Conservation (phyloP, 139 green algal species). For the Volvox africanus region DNA sequence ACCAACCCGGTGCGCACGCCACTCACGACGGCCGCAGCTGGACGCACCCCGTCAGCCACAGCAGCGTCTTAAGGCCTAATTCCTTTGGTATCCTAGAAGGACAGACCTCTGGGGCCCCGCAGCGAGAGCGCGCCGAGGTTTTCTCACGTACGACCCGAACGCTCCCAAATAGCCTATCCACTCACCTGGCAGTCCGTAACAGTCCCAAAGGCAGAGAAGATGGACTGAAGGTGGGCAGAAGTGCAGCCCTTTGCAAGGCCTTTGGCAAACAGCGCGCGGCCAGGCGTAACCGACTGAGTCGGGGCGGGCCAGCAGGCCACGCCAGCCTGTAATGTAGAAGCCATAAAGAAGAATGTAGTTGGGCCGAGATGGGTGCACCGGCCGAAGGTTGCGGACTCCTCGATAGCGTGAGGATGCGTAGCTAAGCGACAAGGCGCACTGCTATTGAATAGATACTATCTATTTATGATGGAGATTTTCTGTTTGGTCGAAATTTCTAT, state of each 20-base stretch:
- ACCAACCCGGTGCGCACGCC: slow-evolving; percentile 25
- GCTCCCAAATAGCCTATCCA: neutral
- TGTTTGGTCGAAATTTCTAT: neutral
- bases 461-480: neutral
- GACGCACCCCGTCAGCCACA: neutral
- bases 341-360: slow-evolving; percentile 20
- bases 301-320: slow-evolving; percentile 26
- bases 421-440: neutral
- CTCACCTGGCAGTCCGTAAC: slow-evolving; percentile 44
- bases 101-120: neutral
- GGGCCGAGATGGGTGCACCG: slow-evolving; percentile 15
- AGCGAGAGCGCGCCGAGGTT: slow-evolving; percentile 10
- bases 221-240: slow-evolving; percentile 34
- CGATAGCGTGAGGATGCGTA: slow-evolving; percentile 27
- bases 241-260: slow-evolving; percentile 44
- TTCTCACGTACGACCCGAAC: slow-evolving; percentile 20
- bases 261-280: slow-evolving; percentile 28
- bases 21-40: slow-evolving; percentile 16
- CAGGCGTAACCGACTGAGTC: neutral
- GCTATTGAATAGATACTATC: neutral
- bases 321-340: neutral
- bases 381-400: neutral
- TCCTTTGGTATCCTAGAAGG: neutral
- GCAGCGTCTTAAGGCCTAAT: neutral
- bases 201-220: slow-evolving; percentile 39